Evolutionary conservation across 1,139 yeast genomes (phyloP), one percentile per base, ranked within the genome.

Genomic region (Pichia norvegensis): DNA sequence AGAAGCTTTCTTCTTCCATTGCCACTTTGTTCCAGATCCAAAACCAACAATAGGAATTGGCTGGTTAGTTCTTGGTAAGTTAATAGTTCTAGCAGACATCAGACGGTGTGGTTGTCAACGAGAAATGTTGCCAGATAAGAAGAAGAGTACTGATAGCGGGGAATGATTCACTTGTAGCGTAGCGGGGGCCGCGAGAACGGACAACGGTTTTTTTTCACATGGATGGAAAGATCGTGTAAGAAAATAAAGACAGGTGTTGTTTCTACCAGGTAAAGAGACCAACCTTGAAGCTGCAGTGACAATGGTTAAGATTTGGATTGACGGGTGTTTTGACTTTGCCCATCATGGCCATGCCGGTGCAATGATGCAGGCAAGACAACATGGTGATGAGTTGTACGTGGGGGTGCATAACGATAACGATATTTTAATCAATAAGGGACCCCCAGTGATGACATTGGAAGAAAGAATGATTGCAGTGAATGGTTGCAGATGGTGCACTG

Each of bases 311-410:
- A 81, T 88, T 52, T 92, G 97, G 98, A 79, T 92, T 37, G 98
- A 92, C 62, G 98, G 98, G 0, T 92, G 98, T 61, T 92, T 92
- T 67, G 98, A 92, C 63, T 92, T 92, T 67, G 87, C 95, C 36
- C 98, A 92, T 62, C 97, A 92, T 59, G 98, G 92, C 35, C 98
- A 92, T 58, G 95, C 97, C 1, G 97, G 97, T 20, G 98, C 97
- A 23, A 80, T 92, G 77, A 68, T 86, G 47, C 98, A 92, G 62
- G 97, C 98, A 1, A 76, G 92, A 41, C 86, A 81, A 62, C 68
- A 79, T 40, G 92, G 94, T 37, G 70, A 72, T 46, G 85, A 83
- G 63, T 73, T 85, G 44, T 81, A 70, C 52, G 95, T 85, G 27
- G 98, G 98, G 1, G 87, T 92, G 20, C 98, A 92, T 63, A 79